Conservation (phyloP, 768 basidiomycete species). For the Hygrophorus pudorinus region DNA sequence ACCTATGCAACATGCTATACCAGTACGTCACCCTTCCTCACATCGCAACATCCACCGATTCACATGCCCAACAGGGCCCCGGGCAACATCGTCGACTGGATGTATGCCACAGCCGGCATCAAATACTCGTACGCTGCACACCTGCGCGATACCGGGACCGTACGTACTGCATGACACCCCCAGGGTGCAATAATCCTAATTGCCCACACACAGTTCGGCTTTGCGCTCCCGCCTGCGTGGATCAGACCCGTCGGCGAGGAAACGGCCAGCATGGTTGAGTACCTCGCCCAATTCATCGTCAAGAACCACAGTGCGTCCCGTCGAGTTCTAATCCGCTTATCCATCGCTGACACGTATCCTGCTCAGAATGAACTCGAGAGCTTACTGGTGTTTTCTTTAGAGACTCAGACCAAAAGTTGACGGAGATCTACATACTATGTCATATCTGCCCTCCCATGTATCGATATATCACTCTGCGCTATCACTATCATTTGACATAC, state of each 20-base stretch:
- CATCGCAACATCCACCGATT: background rate
- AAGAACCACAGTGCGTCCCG: conserved; percentile 17
- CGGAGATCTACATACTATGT: no score
- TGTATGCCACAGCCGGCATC: conserved; percentile 45
- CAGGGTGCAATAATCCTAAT: no score
- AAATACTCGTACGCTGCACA: conserved; percentile 58
- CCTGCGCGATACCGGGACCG: conserved; percentile 62
- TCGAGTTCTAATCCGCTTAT: no score
- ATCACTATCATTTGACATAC: no score
- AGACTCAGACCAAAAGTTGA: no score
- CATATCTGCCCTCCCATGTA: no score
- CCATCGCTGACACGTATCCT: no score
- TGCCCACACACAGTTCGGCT: no score
- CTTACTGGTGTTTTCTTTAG: no score
- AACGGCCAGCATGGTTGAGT: conserved; percentile 51
- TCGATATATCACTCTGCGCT: no score
- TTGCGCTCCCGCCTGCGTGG: conserved; percentile 58
- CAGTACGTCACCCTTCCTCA: conserved; percentile 14
- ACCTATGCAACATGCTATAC: conserved; percentile 37
- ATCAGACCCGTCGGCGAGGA: conserved; percentile 79
- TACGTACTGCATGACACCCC: conserved; percentile 23
- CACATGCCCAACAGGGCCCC: conserved; percentile 28
- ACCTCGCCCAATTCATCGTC: conserved; percentile 58
- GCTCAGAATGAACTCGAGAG: no score
- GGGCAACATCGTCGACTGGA: conserved; percentile 60